Percentiles rank a stretch among this genome's conserved stretches.
These are phyloP conservation scores for Cordyceps cicadae DNA, from an alignment of 2,329 filamentous ascomycete species.

Conservation along the genomic window DNA sequence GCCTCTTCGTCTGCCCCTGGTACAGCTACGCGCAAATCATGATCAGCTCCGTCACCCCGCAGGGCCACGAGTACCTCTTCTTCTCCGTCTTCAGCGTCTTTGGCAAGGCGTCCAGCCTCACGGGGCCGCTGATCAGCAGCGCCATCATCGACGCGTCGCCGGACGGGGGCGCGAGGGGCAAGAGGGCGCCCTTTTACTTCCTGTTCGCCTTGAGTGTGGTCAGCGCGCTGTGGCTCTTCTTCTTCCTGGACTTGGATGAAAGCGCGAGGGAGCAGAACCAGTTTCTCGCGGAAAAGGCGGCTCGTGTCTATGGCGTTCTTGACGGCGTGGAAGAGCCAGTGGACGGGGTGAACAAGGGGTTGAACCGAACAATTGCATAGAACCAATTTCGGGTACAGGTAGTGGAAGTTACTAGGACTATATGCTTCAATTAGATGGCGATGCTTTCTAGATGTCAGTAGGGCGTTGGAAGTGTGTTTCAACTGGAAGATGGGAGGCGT, in stretches of 20 bases:
- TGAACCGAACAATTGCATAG: no score
- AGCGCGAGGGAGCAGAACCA: conserved; percentile 49
- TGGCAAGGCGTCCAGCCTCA: conserved; percentile 59
- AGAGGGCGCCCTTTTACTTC: conserved; percentile 54
- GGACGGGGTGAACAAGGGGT: background rate
- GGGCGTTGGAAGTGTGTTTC: no score
- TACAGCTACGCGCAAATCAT: conserved; percentile 63
- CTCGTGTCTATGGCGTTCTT: background rate
- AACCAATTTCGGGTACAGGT: background rate
- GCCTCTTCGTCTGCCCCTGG: conserved; percentile 55
- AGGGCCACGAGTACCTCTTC: conserved; percentile 61
- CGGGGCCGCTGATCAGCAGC: conserved; percentile 57
- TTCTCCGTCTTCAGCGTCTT: conserved; percentile 47
- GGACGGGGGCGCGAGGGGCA: conserved; percentile 31
- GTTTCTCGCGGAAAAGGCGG: conserved; percentile 35
- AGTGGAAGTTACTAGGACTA: no score
- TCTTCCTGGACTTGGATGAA: conserved; percentile 50
- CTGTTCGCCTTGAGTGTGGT: conserved; percentile 48
- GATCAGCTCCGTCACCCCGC: conserved; percentile 55
- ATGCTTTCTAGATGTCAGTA: no score
- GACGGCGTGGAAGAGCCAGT: background rate
- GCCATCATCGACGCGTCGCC: conserved; percentile 58
- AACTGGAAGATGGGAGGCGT: no score
- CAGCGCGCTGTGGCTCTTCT: conserved; percentile 43
- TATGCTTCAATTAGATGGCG: no score